Conservation (phyloP, 2,329 filamentous ascomycete species). For the Leptographium lundbergii region DNA sequence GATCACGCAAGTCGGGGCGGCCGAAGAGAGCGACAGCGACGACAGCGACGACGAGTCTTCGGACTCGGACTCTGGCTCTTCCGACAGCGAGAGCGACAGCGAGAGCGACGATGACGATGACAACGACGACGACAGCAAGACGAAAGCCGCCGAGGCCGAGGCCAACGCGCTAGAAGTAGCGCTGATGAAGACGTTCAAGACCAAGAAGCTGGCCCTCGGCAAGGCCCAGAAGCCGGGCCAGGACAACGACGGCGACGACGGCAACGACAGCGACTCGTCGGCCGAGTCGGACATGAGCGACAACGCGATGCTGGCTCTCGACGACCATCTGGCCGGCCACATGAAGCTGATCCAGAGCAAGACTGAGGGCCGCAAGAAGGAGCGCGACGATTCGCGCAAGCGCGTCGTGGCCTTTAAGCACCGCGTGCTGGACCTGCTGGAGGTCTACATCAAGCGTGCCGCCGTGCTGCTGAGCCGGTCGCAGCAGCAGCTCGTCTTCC, state of each 20-base stretch:
- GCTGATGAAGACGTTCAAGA: conserved; percentile 51
- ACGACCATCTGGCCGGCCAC: conserved; percentile 70
- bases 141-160: neutral
- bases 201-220: conserved; percentile 37
- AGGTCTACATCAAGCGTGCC: conserved; percentile 64
- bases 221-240: conserved; percentile 24
- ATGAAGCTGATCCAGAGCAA: conserved; percentile 63
- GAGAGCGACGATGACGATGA: neutral
- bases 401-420: conserved; percentile 92
- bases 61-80: too few relatives aligned
- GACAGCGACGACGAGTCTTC: conserved; percentile 19
- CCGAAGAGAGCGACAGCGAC: conserved; percentile 19
- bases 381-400: conserved; percentile 77
- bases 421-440: conserved; percentile 76
- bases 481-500: conserved; percentile 40
- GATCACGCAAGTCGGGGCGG: conserved; percentile 32
- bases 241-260: conserved; percentile 44
- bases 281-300: conserved; percentile 77
- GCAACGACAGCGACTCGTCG: conserved; percentile 35
- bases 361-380: conserved; percentile 59
- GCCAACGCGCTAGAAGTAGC: conserved; percentile 48
- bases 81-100: conserved; percentile 24
- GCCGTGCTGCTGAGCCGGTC: neutral
- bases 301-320: conserved; percentile 85
- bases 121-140: conserved; percentile 34